phyloP scores from a whole-genome alignment of 805 yeast species.

The Pichia kluyveri region DNA sequence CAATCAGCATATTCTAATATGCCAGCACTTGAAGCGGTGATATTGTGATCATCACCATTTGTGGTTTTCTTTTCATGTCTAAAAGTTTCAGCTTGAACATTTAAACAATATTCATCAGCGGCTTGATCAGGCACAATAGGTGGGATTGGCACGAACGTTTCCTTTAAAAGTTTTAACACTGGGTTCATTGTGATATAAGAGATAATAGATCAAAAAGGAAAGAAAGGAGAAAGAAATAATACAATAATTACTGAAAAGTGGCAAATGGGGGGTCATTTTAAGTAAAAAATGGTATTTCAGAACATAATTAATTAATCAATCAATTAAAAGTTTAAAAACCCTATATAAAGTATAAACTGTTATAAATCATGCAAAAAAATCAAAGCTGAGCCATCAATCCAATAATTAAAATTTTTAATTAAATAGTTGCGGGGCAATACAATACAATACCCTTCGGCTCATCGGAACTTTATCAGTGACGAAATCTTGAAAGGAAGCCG shows the following conservation, averaged over 20 bases:
- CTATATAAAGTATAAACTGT: no score
- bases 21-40: not conserved
- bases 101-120: slow-evolving; percentile 4
- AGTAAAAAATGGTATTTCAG: no score
- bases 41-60: not conserved
- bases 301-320: no score
- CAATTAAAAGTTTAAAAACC: no score
- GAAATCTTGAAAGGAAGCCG: not conserved
- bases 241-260: no score
- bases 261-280: no score
- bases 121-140: not conserved
- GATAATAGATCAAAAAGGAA: not conserved
- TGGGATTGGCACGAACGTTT: slow-evolving; percentile 12
- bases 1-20: slow-evolving; percentile 8
- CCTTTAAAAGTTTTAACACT: slow-evolving; percentile 2
- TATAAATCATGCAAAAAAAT: no score
- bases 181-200: not conserved
- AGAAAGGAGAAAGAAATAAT: no score
- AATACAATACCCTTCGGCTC: no score
- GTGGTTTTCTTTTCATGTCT: not conserved
- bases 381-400: no score
- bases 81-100: slow-evolving; percentile 7
- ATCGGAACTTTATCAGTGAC: not conserved
- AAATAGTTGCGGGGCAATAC: no score
- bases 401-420: no score